Base-by-base conservation (phyloP, 2,329 filamentous ascomycete species). In the Aschersonia sp. region DNA sequence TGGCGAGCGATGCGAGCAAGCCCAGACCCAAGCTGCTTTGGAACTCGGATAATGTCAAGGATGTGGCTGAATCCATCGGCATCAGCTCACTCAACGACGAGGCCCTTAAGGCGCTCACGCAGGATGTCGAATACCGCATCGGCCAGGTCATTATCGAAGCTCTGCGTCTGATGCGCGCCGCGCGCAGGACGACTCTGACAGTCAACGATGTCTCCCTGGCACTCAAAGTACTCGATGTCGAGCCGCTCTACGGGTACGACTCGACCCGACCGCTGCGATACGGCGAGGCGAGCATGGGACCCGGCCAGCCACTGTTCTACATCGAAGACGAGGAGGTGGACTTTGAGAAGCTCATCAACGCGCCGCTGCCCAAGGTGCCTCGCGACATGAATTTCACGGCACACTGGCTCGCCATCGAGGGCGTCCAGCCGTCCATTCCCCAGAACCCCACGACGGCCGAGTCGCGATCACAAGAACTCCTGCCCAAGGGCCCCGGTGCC, bases 291-390 rank as follows among this genome's bases (percentile, higher is more conserved):
- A 94, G 86, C 50, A 71, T 98, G 51, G 92, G 92, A 0, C 89
- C 89, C 10, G 89, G 91, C 7, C 92, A 98, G 66, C 89, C 91
- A 47, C 71, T 98, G 29, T 98, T 91, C 66, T 98, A 98, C 63
- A 85, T 98, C 40, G 92, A 98, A 61, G 92, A 98, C 62, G 92
- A 98, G 61, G 92, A 98, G 70, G 84, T 97, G 48, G 92, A 98
- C 65, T 97, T 98, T 61, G 92, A 98, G 70, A 97, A 97, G 72
- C 72, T 98, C 55, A 96, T 98, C 63, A 98, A 98, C 68, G 89
- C 89, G 54, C 87, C 92, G 4, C 68, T 98, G 55, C 92, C 92
- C 30, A 96, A 94, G 65, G 89, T 98, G 31, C 92, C 92, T 35
- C 77, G 91, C 45, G 92, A 98, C 64, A 84, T 92, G 58, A 87